phyloP scores from a whole-genome alignment of 495 filamentous ascomycete genomes.

The Hypoxylon intermedium region DNA sequence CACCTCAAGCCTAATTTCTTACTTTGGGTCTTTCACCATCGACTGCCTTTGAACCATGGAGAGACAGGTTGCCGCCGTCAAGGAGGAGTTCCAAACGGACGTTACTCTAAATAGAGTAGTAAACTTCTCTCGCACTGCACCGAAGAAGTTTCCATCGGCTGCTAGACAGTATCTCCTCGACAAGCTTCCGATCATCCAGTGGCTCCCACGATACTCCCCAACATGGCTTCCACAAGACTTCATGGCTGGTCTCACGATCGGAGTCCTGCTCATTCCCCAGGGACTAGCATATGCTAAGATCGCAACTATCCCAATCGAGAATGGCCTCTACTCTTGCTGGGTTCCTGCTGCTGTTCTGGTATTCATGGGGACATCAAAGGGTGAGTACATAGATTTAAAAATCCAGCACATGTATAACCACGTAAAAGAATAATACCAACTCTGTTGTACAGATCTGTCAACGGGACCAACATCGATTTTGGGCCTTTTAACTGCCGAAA shows the following conservation, averaged over 20 bases:
- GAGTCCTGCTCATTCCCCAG: constrained; percentile 61
- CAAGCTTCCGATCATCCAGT: constrained; percentile 61
- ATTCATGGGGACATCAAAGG: constrained; percentile 64
- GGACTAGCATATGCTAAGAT: constrained; percentile 60
- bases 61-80: constrained; percentile 21
- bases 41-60: constrained; percentile 20
- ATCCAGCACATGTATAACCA: background rate
- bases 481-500: constrained; percentile 57
- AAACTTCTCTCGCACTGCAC: constrained; percentile 38
- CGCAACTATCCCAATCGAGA: constrained; percentile 58
- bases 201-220: constrained; percentile 56
- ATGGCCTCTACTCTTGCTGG: constrained; percentile 62
- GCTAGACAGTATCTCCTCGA: constrained; percentile 54
- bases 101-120: constrained; percentile 47
- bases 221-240: constrained; percentile 58
- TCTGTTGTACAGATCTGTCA: constrained; percentile 48
- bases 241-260: constrained; percentile 59
- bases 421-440: constrained; percentile 1
- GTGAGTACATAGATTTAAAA: constrained; percentile 40
- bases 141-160: constrained; percentile 47
- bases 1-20: background rate
- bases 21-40: background rate
- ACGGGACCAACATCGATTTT: constrained; percentile 61
- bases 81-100: constrained; percentile 45
- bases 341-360: constrained; percentile 57